phyloP scores from a whole-genome alignment of 148 eudicot species.

The Rhododendron ferrugineum region DNA sequence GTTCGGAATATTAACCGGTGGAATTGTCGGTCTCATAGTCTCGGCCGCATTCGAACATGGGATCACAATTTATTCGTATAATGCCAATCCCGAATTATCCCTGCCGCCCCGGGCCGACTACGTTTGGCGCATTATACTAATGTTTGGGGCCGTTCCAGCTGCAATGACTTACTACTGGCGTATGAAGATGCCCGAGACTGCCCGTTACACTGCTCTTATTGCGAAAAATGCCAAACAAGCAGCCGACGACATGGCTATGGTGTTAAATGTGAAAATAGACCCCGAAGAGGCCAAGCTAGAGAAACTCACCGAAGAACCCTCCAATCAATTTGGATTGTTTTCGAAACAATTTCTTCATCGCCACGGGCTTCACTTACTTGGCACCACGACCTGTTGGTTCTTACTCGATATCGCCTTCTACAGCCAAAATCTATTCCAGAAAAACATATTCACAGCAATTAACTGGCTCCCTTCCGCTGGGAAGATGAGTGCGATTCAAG shows the following conservation, averaged over 20 bases:
- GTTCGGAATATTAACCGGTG: slow-evolving; percentile 53
- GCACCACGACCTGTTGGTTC: not conserved
- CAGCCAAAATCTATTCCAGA: slow-evolving; percentile 51
- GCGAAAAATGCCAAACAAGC: slow-evolving; percentile 14
- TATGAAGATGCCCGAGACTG: slow-evolving; percentile 75
- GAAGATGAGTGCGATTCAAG: slow-evolving; percentile 67
- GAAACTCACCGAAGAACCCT: not conserved
- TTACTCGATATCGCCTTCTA: not conserved
- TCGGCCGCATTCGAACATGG: slow-evolving; percentile 31
- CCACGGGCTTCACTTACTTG: not conserved
- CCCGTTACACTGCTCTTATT: slow-evolving; percentile 60
- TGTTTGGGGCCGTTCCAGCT: not conserved
- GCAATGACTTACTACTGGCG: slow-evolving; percentile 50
- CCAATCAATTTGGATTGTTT: slow-evolving; percentile 43
- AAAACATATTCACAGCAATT: slow-evolving; percentile 64
- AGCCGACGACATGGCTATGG: slow-evolving; percentile 63
- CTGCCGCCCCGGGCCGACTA: slow-evolving; percentile 42
- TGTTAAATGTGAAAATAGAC: slow-evolving; percentile 43
- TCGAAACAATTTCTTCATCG: slow-evolving; percentile 20
- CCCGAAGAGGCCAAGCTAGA: slow-evolving; percentile 34
- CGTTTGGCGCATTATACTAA: slow-evolving; percentile 64
- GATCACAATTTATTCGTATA: slow-evolving; percentile 29
- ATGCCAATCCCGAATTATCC: not conserved
- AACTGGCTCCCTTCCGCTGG: slow-evolving; percentile 54
- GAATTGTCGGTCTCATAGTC: slow-evolving; percentile 39